phyloP scores from a whole-genome alignment of 768 basidiomycete genomes.

The Bullera alba region DNA sequence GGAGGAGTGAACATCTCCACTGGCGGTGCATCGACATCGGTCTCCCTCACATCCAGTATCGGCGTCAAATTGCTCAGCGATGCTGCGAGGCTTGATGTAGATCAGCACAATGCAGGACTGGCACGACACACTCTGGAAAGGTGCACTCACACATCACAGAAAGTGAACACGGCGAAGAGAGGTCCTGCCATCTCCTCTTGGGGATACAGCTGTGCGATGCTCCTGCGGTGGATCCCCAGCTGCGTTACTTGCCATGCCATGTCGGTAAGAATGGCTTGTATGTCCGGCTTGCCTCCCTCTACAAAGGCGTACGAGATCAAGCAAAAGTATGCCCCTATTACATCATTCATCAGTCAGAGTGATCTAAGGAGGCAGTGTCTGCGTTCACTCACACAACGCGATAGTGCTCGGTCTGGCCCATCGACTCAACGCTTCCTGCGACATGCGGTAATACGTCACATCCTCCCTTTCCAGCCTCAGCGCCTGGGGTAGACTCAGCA shows the following conservation, averaged over 20 bases:
- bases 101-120: too few relatives aligned
- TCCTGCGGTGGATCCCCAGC: constrained; percentile 4
- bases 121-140: too few relatives aligned
- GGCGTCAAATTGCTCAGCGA: too few relatives aligned
- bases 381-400: constrained; percentile 11
- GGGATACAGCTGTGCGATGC: constrained; percentile 6
- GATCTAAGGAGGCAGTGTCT: too few relatives aligned
- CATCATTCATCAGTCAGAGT: background rate
- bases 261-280: background rate
- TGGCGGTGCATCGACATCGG: too few relatives aligned
- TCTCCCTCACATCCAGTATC: too few relatives aligned
- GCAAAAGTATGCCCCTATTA: constrained; percentile 10
- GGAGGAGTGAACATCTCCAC: too few relatives aligned
- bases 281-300: constrained; percentile 3
- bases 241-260: constrained; percentile 11
- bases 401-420: constrained; percentile 7
- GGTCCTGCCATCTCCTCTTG: constrained; percentile 4
- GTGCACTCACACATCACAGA: constrained; percentile 12
- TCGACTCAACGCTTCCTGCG: background rate
- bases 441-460: constrained; percentile 14
- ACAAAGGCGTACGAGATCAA: constrained; percentile 2
- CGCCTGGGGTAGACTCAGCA: too few relatives aligned
- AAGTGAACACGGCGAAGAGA: constrained; percentile 4
- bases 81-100: too few relatives aligned
- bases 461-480: too few relatives aligned